Evolutionary conservation across 2,329 filamentous ascomycete species (phyloP), one percentile per base, ranked within the genome.

Genomic region (Teratosphaeriaceae sp.): DNA sequence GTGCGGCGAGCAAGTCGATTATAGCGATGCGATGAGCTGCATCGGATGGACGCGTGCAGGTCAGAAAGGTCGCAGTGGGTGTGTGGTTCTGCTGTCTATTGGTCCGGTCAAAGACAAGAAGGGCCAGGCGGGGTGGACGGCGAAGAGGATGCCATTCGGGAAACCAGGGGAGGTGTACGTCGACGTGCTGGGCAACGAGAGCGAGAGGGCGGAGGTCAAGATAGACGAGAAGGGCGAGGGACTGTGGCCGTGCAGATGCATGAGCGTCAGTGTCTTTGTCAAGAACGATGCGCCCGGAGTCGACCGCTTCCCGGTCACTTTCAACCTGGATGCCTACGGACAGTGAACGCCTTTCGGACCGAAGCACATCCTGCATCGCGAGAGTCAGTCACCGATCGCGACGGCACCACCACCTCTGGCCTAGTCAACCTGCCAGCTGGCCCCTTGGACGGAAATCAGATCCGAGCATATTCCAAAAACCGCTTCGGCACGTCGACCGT

Each of bases 1-100:
- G 0, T 84, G 85, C 50, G 82, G 82, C 6, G 64, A 70, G 19
- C 81, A 85, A 56, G 64, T 71, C 31, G 74, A 85, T 51, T 85
- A 84, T 56, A 80, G 80, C 49, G 74, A 82, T 53, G 64, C 70
- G 8, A 63, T 71, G 11, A 74, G 75, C 41, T 82, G 78, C 58
- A 72, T 85, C 42, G 81, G 80, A 40, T 81, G 75, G 66, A 75
- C 78, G 29, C 67, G 75, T 7, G 65, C 66, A 34, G 74, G 74
- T 12, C 69, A 66, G 0, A 64, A 63, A 54, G 69, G 72, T 46
- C 59, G 61, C 18, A 23, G 27, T 34, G 40, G 40, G 16, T 65
- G 61, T 40, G 61, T 52, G 1, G 53, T 62, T 1, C 50, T 65
- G 29, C 52, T 65, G 44, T 57, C 52, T 30, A 57, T 63, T 38